Evolutionary conservation across 2,329 filamentous ascomycete genomes (phyloP).

Genomic region (Neonectria magnoliae): DNA sequence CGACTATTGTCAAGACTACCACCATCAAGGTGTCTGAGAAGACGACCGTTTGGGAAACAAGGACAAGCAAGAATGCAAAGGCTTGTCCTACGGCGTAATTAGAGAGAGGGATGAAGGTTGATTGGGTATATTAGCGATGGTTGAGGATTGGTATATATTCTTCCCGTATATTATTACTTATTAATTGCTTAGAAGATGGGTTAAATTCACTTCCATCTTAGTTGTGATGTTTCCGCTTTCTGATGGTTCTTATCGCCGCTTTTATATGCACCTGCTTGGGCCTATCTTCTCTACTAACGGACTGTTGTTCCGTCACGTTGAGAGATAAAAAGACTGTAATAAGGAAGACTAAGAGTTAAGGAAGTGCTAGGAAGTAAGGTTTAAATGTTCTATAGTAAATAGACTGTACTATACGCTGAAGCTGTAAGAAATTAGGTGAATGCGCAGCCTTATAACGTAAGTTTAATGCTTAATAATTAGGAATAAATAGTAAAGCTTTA

Average conservation of each 20-base stretch:
- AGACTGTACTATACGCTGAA: too few species aligned
- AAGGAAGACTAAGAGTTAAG: too few species aligned
- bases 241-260: too few species aligned
- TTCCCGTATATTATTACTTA: background rate
- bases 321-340: too few species aligned
- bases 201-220: background rate
- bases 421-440: too few species aligned
- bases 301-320: too few species aligned
- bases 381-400: too few species aligned
- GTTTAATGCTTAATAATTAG: too few species aligned
- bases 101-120: background rate
- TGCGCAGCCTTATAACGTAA: too few species aligned
- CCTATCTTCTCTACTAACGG: background rate
- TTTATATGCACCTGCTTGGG: too few species aligned
- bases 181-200: background rate
- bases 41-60: constrained; percentile 10
- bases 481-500: too few species aligned
- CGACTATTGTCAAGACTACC: constrained; percentile 28
- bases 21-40: constrained; percentile 18
- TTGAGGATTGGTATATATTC: background rate
- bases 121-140: background rate
- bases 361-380: too few species aligned
- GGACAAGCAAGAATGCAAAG: constrained; percentile 17
- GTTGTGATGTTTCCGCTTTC: background rate
- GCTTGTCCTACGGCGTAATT: constrained; percentile 6